These are phyloP conservation scores for Teratosphaeriaceae sp. DNA, from an alignment of 2,329 filamentous ascomycete genomes.

Conservation along the genomic window DNA sequence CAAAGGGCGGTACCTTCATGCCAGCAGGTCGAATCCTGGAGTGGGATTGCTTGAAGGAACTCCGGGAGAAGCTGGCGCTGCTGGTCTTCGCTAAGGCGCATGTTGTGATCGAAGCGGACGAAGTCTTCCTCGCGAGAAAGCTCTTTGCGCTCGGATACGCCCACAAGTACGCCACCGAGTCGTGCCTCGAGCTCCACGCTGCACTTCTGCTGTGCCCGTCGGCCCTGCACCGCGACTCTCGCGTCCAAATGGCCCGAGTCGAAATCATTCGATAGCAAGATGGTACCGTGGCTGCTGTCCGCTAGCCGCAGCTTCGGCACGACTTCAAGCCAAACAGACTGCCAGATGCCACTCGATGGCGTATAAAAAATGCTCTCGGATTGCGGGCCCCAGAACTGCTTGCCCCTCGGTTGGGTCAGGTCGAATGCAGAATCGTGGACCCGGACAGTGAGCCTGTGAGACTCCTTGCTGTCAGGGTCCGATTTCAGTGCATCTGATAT, in stretches of 20 bases:
- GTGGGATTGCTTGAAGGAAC: constrained; percentile 29
- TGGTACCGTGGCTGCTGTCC: constrained; percentile 52
- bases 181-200: constrained; percentile 49
- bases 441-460: constrained; percentile 44
- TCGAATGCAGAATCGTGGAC: constrained; percentile 60
- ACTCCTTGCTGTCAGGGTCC: constrained; percentile 4
- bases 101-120: constrained; percentile 41
- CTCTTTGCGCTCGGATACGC: constrained; percentile 36
- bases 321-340: constrained; percentile 62
- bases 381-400: constrained; percentile 55
- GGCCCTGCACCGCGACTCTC: constrained; percentile 44
- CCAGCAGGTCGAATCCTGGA: constrained; percentile 40
- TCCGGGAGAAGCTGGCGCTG: constrained; percentile 34
- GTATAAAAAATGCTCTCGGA: constrained; percentile 65
- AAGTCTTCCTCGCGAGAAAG: constrained; percentile 47
- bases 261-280: constrained; percentile 51
- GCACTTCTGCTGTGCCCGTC: constrained; percentile 41
- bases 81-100: constrained; percentile 43
- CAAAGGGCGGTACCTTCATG: constrained; percentile 53
- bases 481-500: constrained; percentile 44
- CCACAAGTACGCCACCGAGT: constrained; percentile 44
- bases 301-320: constrained; percentile 49
- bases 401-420: constrained; percentile 58
- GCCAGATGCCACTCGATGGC: constrained; percentile 69
- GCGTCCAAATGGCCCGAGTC: constrained; percentile 46